Conservation (phyloP, 1,284 basidiomycete genomes). For the Ganoderma multipileum region DNA sequence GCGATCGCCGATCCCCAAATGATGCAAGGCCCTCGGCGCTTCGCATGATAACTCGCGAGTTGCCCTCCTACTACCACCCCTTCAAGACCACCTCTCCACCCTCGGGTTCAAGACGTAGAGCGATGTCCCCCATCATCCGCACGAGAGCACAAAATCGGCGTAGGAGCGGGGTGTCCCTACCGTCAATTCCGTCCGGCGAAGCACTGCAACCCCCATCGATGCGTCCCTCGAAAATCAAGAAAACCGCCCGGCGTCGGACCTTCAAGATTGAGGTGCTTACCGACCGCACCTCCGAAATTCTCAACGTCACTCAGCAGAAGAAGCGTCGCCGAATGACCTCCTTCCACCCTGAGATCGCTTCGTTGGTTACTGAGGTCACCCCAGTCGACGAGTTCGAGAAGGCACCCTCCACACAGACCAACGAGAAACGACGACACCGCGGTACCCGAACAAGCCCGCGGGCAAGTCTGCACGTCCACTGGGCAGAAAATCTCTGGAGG, state of each 20-base stretch:
- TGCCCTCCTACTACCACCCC: background rate
- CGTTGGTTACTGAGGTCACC: background rate
- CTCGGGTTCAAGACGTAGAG: background rate
- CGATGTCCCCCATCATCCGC: slow-evolving; percentile 17
- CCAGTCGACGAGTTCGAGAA: background rate
- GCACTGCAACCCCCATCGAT: background rate
- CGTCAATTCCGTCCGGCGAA: background rate
- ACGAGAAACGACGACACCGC: background rate
- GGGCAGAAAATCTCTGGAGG: background rate
- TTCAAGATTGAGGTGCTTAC: background rate
- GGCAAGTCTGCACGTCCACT: background rate
- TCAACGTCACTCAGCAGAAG: background rate
- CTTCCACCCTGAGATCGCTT: background rate
- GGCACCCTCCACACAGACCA: background rate
- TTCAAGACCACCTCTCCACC: background rate
- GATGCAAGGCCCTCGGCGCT: background rate
- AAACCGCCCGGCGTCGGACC: background rate
- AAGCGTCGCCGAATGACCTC: background rate
- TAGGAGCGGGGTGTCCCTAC: background rate
- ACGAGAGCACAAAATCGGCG: slow-evolving; percentile 15
- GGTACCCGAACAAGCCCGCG: background rate
- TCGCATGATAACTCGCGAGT: background rate
- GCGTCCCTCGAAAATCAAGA: background rate
- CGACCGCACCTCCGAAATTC: background rate
- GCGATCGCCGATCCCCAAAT: background rate